Evolutionary conservation across 345 rosid species (phyloP).

Genomic region (Hibiscus tridactylites): DNA sequence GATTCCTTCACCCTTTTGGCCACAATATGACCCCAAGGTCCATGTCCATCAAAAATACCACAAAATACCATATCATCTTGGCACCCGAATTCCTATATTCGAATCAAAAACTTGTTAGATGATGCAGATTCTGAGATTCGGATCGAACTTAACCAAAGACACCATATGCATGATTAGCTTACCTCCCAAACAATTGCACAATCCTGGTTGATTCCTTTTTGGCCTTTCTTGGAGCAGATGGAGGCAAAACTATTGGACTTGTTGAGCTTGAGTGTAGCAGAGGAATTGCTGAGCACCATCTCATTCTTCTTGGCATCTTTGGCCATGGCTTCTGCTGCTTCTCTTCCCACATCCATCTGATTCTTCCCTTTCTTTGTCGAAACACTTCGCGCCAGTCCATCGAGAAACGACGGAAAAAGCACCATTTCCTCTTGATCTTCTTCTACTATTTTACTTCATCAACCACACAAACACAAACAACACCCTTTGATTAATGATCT

Average conservation of each 20-base stretch:
- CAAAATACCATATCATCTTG: conserved; percentile 79
- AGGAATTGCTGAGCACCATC: conserved; percentile 38
- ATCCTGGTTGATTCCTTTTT: conserved; percentile 81
- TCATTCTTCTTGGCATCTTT: conserved; percentile 67
- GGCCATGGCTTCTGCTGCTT: conserved; percentile 56
- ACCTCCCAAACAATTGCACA: conserved; percentile 84
- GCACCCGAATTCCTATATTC: conserved; percentile 65
- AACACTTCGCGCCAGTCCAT: conserved; percentile 53
- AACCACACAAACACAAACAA: background rate
- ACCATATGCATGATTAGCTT: background rate
- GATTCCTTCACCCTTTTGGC: conserved; percentile 51
- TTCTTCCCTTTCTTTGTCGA: conserved; percentile 51
- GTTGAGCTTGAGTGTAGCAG: conserved; percentile 42
- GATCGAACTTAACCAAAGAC: background rate
- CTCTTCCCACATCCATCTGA: conserved; percentile 39
- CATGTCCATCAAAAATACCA: conserved; percentile 94
- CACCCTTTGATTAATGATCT: too few species aligned
- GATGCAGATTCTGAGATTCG: background rate
- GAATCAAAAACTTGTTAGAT: background rate
- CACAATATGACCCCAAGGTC: conserved; percentile 83
- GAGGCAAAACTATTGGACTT: conserved; percentile 46
- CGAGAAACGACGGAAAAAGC: conserved; percentile 48
- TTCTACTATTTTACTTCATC: conserved; percentile 16
- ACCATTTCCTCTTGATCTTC: conserved; percentile 26
- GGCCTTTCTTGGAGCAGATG: conserved; percentile 68